Evolutionary conservation across 2,329 filamentous ascomycete genomes (phyloP), one percentile per base, ranked within the genome.

Genomic region (Trichoderma oligosporum): DNA sequence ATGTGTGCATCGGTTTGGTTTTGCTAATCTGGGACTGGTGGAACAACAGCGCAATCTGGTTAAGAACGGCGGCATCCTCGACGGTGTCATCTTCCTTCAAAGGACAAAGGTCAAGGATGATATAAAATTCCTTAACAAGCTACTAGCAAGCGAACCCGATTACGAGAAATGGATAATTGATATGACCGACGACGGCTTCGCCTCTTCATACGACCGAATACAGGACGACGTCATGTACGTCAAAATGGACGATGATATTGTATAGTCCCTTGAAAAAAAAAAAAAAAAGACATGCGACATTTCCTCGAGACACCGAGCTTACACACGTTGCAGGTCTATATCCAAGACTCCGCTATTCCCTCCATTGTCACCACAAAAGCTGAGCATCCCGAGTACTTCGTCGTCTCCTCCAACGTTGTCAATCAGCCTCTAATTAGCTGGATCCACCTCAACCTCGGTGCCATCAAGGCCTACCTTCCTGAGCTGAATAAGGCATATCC

Each of bases 371-470:
- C 78, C 60, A 80, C 78, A 18, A 78, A 78, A 60, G 66, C 80
- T 47, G 71, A 76, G 4, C 73, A 82, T 29, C 78, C 80, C 7
- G 74, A 81, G 36, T 74, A 75, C 24, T 76, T 76, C 60, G 69
- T 78, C 44, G 76, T 83, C 12, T 80, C 79, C 2, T 80, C 80
- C 48, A 83, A 84, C 60, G 72, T 84, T 20, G 70, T 83, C 61
- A 84, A 84, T 60, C 78, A 81, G 47, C 80, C 79, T 12, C 72
- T 79, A 9, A 76, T 82, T 29, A 74, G 75, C 47, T 77, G 78
- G 70, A 71, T 83, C 16, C 82, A 84, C 62, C 78, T 76, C 63
- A 80, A 81, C 57, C 71, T 79, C 7, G 78, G 78, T 4, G 76
- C 77, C 16, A 73, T 82, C 18, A 71, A 78, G 48, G 77, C 81